Conservation (phyloP, 768 basidiomycete genomes). For the Termitomyces sp. region DNA sequence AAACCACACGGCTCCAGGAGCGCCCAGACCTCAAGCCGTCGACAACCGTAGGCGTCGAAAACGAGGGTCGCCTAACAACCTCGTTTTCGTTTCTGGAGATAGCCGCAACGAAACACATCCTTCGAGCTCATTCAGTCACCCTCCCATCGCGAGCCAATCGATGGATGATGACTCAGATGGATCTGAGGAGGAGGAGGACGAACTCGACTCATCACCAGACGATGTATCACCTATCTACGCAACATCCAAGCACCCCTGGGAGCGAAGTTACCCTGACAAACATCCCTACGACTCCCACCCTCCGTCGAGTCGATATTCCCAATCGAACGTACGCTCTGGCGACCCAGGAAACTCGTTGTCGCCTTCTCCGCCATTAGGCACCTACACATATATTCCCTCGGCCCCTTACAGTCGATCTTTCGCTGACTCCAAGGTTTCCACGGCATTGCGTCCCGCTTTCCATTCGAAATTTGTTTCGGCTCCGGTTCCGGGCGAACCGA, state of each 20-base stretch:
- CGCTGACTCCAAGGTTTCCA: conserved; percentile 29
- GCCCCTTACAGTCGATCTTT: conserved; percentile 27
- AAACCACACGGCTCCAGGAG: conserved; percentile 48
- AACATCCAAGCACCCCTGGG: conserved; percentile 1
- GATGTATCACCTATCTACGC: conserved; percentile 5
- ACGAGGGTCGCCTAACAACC: conserved; percentile 14
- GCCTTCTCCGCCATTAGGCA: conserved; percentile 11
- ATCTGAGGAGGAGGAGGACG: conserved; percentile 23
- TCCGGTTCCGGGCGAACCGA: neutral
- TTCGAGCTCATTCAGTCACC: conserved; percentile 8
- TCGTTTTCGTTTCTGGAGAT: conserved; percentile 15
- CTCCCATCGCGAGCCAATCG: conserved; percentile 18
- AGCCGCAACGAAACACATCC: neutral
- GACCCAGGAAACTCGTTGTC: conserved; percentile 11
- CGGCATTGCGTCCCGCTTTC: conserved; percentile 32
- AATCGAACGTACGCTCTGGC: conserved; percentile 16
- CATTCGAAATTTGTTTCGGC: conserved; percentile 6
- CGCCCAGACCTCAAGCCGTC: conserved; percentile 21
- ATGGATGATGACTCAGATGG: conserved; percentile 25
- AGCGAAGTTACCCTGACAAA: neutral
- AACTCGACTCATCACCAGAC: conserved; percentile 17
- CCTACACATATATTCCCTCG: conserved; percentile 26
- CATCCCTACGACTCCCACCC: neutral
- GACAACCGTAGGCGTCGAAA: conserved; percentile 25
- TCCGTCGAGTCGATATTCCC: neutral